A percentile compares a stretch with the other conserved stretches of the same genome.
phyloP scores from a whole-genome alignment of 202 grass and related monocot genomes.

The Panicum virgatum region DNA sequence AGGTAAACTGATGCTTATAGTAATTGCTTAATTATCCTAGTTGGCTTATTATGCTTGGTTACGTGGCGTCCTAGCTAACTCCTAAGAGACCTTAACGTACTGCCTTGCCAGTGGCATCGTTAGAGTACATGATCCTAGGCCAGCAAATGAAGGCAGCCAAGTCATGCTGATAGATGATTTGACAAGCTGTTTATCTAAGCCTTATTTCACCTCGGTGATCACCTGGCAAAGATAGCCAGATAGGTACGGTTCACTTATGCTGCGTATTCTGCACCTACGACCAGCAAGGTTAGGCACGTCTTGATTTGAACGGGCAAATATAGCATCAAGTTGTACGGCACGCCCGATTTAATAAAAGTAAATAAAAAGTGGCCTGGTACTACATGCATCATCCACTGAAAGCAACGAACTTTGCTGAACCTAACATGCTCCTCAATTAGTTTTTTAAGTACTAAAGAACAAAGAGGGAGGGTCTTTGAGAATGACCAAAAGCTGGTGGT shows the following conservation, averaged over 20 bases:
- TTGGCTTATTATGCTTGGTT: not conserved
- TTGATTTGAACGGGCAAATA: not conserved
- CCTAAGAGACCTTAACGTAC: not conserved
- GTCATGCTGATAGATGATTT: not conserved
- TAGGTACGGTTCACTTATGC: too few species aligned
- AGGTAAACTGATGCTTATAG: not conserved
- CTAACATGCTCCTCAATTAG: not conserved
- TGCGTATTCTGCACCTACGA: too few species aligned
- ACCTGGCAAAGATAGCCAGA: too few species aligned
- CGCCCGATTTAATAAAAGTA: not conserved
- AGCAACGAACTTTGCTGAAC: not conserved
- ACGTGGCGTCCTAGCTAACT: not conserved
- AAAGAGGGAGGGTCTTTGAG: not conserved
- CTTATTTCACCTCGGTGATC: not conserved
- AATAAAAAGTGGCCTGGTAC: not conserved
- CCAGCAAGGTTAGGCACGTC: not conserved
- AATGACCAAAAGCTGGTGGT: not conserved
- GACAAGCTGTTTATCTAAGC: not conserved
- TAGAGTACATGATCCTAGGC: not conserved
- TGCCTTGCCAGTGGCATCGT: too few species aligned
- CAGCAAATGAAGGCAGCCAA: not conserved
- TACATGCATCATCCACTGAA: not conserved
- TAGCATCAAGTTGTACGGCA: not conserved
- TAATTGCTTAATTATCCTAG: not conserved
- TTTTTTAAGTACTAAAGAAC: not conserved